Conservation (phyloP, 1,139 yeast genomes). For the Geotrichum bryndzae region DNA sequence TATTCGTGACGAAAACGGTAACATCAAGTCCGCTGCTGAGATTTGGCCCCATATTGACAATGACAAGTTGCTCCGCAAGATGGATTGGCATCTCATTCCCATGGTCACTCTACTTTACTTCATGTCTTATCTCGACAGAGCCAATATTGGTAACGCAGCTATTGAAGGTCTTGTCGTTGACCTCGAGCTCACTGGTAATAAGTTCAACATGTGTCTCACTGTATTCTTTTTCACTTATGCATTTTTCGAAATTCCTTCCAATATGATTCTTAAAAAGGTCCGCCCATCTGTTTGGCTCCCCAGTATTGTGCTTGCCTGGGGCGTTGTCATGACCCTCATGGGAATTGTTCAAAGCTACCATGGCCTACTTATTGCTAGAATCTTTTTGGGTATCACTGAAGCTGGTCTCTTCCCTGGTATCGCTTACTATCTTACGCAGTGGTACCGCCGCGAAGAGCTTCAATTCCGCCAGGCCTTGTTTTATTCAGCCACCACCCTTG, state of each 20-base stretch:
- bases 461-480: slow-evolving; percentile 53
- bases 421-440: slow-evolving; percentile 27
- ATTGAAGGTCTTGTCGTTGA: slow-evolving; percentile 50
- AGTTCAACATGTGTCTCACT: slow-evolving; percentile 54
- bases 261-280: slow-evolving; percentile 45
- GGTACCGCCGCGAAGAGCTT: slow-evolving; percentile 34
- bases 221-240: slow-evolving; percentile 51
- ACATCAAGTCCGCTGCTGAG: slow-evolving; percentile 13
- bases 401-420: slow-evolving; percentile 32
- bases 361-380: slow-evolving; percentile 40
- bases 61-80: slow-evolving; percentile 38
- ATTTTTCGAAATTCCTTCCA: slow-evolving; percentile 50
- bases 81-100: slow-evolving; percentile 51
- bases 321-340: slow-evolving; percentile 45
- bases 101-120: slow-evolving; percentile 50
- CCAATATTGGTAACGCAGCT: slow-evolving; percentile 54
- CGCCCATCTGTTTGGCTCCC: slow-evolving; percentile 50
- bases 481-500: slow-evolving; percentile 38
- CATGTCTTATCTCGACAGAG: slow-evolving; percentile 59
- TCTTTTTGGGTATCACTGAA: slow-evolving; percentile 33
- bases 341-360: slow-evolving; percentile 41
- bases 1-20: slow-evolving; percentile 5
- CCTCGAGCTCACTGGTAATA: slow-evolving; percentile 35
- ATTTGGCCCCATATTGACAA: slow-evolving; percentile 14
- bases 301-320: slow-evolving; percentile 45